phyloP scores from a whole-genome alignment of 2,329 filamentous ascomycete genomes.

The Diplocarpon rosae region DNA sequence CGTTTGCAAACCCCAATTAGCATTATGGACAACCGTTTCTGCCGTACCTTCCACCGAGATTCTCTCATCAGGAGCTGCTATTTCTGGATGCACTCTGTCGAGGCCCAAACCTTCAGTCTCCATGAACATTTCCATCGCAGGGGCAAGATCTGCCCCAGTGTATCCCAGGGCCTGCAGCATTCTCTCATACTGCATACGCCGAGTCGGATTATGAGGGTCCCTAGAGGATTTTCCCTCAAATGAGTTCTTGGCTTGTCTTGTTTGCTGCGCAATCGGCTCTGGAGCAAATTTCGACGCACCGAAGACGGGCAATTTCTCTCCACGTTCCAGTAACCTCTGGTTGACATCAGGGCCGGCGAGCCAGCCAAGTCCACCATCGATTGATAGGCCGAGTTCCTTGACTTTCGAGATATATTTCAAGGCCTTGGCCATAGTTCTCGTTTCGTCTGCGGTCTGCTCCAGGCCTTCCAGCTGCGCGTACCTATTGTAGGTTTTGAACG shows the following conservation, averaged over 20 bases:
- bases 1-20: too few species aligned
- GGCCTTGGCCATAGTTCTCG: slow-evolving; percentile 47
- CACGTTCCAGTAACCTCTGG: slow-evolving; percentile 32
- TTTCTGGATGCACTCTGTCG: too few species aligned
- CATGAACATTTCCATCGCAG: slow-evolving; percentile 15
- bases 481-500: slow-evolving; percentile 44
- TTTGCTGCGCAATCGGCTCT: slow-evolving; percentile 17
- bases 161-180: slow-evolving; percentile 24
- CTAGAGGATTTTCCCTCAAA: too few species aligned
- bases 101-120: slow-evolving; percentile 9
- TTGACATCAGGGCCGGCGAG: slow-evolving; percentile 49
- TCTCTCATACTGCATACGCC: slow-evolving; percentile 6
- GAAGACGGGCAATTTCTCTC: slow-evolving; percentile 34
- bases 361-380: slow-evolving; percentile 59
- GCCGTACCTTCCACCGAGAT: too few species aligned
- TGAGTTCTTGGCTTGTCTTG: too few species aligned
- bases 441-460: slow-evolving; percentile 54
- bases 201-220: too few species aligned
- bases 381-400: slow-evolving; percentile 53
- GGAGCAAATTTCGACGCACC: slow-evolving; percentile 29
- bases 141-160: slow-evolving; percentile 11
- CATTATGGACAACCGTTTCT: too few species aligned
- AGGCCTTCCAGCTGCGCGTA: slow-evolving; percentile 48
- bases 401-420: slow-evolving; percentile 45
- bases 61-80: too few species aligned